Evolutionary conservation across 2,329 filamentous ascomycete genomes (phyloP).

Genomic region (Drechmeria coniospora): DNA sequence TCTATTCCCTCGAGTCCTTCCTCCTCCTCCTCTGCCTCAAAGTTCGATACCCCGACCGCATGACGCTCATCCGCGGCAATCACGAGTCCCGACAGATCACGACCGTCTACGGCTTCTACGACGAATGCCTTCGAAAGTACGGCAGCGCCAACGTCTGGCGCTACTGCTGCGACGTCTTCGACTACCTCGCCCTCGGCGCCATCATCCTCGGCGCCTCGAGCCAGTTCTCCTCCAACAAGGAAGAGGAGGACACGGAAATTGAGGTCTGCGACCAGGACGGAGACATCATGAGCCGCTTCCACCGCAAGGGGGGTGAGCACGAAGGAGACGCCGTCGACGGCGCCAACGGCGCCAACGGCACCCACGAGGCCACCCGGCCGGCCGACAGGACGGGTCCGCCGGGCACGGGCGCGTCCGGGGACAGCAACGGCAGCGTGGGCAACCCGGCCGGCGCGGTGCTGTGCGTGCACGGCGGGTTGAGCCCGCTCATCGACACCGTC

Average conservation of each 20-base stretch:
- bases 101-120: conserved; percentile 95
- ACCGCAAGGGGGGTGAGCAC: conserved; percentile 26
- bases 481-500: conserved; percentile 78
- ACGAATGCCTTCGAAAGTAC: conserved; percentile 91
- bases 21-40: conserved; percentile 90
- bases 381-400: conserved; percentile 47
- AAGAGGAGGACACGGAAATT: conserved; percentile 69
- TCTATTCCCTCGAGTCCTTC: conserved; percentile 95
- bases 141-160: conserved; percentile 94
- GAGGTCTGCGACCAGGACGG: conserved; percentile 82
- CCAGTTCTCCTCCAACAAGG: conserved; percentile 35
- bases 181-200: conserved; percentile 84
- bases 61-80: conserved; percentile 89
- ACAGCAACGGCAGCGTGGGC: conserved; percentile 45
- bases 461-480: conserved; percentile 89
- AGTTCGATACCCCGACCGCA: conserved; percentile 92
- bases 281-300: conserved; percentile 59
- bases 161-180: conserved; percentile 95
- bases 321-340: conserved; percentile 11
- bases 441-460: conserved; percentile 71
- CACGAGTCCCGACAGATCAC: conserved; percentile 96
- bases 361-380: conserved; percentile 2
- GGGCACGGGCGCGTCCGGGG: conserved; percentile 63
- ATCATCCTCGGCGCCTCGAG: conserved; percentile 78
- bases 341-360: too few species aligned